Evolutionary conservation across 1,284 basidiomycete genomes (phyloP).

Genomic region (Puccinia horiana): DNA sequence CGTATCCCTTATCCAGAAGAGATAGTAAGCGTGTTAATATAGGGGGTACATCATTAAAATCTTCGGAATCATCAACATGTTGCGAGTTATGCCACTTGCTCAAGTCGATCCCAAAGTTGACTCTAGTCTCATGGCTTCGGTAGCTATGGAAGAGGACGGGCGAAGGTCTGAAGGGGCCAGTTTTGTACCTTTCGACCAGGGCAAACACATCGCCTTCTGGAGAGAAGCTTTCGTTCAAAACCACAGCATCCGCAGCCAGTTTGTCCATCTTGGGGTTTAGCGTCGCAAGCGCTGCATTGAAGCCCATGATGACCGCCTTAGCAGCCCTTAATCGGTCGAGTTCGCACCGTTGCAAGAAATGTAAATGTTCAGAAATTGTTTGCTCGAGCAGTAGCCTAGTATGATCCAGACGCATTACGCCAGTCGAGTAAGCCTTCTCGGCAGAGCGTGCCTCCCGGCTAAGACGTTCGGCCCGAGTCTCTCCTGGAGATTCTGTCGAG

Average conservation of each 20-base stretch:
- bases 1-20: conserved; percentile 14
- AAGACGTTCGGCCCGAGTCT: conserved; percentile 30
- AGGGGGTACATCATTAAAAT: conserved; percentile 7
- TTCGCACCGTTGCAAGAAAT: conserved; percentile 41
- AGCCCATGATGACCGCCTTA: conserved; percentile 48
- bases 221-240: conserved; percentile 41
- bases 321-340: conserved; percentile 39
- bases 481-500: conserved; percentile 15
- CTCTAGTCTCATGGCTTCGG: not conserved
- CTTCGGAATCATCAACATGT: conserved; percentile 23
- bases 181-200: conserved; percentile 32
- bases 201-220: conserved; percentile 36
- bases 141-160: conserved; percentile 34
- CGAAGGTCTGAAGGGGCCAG: conserved; percentile 39
- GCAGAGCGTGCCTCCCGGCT: conserved; percentile 37
- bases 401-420: conserved; percentile 26
- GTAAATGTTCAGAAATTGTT: conserved; percentile 26
- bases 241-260: conserved; percentile 10
- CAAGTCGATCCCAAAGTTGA: conserved; percentile 46
- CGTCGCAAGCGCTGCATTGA: conserved; percentile 38
- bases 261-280: conserved; percentile 37
- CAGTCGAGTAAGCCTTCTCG: conserved; percentile 31
- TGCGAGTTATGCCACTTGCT: conserved; percentile 39
- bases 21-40: conserved; percentile 22
- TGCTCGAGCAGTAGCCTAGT: conserved; percentile 35